Conservation (phyloP, 2,329 filamentous ascomycete genomes). For the Ophiostoma novo-ulmi region DNA sequence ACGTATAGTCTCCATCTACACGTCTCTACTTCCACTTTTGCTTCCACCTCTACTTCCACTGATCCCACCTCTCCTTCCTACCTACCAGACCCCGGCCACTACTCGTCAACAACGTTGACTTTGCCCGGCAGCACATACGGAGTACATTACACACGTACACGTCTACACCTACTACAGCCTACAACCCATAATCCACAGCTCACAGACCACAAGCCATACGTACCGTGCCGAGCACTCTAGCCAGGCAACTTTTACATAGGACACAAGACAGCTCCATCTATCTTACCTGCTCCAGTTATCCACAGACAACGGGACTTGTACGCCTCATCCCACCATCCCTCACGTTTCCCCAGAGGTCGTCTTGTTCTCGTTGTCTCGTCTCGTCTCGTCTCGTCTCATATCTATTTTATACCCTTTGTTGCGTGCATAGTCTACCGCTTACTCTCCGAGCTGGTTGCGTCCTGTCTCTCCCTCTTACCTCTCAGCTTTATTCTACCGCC, state of each 20-base stretch:
- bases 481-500: background rate
- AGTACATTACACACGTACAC: constrained; percentile 2
- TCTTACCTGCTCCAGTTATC: background rate
- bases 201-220: background rate
- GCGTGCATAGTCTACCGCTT: background rate
- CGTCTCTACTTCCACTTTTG: background rate
- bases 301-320: constrained; percentile 8
- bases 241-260: background rate
- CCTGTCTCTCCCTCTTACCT: background rate
- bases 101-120: constrained; percentile 8
- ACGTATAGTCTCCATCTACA: background rate
- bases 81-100: background rate
- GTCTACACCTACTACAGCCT: background rate
- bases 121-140: background rate
- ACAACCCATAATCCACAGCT: no score
- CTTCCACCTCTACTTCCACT: background rate
- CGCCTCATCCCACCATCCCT: constrained; percentile 4
- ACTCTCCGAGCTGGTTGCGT: background rate
- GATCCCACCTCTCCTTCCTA: background rate
- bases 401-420: background rate
- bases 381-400: background rate
- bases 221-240: background rate
- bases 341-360: constrained; percentile 3
- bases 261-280: background rate
- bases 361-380: background rate